Base-by-base conservation (phyloP, 2,329 filamentous ascomycete species). In the Colletotrichum paranaense region DNA sequence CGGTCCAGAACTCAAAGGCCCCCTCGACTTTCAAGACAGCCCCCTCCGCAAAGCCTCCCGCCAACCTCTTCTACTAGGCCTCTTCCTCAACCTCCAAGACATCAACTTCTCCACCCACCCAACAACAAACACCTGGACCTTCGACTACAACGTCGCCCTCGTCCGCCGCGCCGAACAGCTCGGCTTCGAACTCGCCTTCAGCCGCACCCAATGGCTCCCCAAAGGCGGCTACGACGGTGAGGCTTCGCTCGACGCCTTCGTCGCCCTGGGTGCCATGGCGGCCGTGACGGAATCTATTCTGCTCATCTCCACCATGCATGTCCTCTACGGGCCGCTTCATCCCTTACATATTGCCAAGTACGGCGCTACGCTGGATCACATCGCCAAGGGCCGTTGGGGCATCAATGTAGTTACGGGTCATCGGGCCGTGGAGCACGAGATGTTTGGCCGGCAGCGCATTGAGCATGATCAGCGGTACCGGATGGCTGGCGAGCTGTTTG, bases 401-500 rank as follows among this genome's bases (percentile, higher is more conserved):
- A 60, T 67, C 63, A 67, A 58, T 35, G 53, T 58, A 2, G 53
- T 67, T 19, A 67, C 63, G 35, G 53, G 63, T 11, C 53, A 67
- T 24, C 63, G 63, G 9, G 53, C 53, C 5, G 53, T 58, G 1
- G 63, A 67, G 63, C 63, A 67, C 38, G 63, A 67, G 26, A 67
- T 67, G 53, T 67, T 67, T 32, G 63, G 63, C 4, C 26, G 35
- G 11, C 53, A 67, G 63, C 63, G 63, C 12, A 58, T 67, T 38
- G 53, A 67, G 24, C 53, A 67, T 14, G 64, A 58, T 24, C 16
- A 28, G 65, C 28, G 65, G 8, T 67, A 67, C 11, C 0, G n/a
- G 14, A 67, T 60, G 65, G 65, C 65, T 1, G 55, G 56, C 24
- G 65, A 60, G 65, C 28, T 67, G 84, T 99, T 95, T 84, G 89